Percentiles rank a stretch among this genome's conserved stretches.
These are phyloP conservation scores for Aspergillus pseudotamarii DNA, from an alignment of 2,329 filamentous ascomycete species.

Conservation along the genomic window DNA sequence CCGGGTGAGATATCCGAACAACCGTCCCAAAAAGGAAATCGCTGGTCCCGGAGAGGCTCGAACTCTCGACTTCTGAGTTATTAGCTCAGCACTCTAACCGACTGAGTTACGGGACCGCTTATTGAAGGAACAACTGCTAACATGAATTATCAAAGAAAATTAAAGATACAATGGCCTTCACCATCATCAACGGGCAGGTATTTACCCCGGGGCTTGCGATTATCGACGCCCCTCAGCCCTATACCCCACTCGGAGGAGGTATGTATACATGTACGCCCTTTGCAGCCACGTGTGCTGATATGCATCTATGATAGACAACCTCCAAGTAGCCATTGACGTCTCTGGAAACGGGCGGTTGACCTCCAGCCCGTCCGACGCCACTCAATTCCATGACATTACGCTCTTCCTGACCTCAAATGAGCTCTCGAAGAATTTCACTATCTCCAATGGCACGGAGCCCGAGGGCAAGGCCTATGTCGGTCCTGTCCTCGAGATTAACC, in stretches of 20 bases:
- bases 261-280: conserved; percentile 30
- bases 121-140: neutral
- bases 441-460: conserved; percentile 62
- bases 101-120: conserved; percentile 5
- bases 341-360: conserved; percentile 66
- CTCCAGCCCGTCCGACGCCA: conserved; percentile 60
- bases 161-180: conserved; percentile 49
- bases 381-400: conserved; percentile 65
- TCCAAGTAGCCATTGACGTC: conserved; percentile 69
- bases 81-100: conserved; percentile 7
- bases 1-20: neutral
- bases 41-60: conserved; percentile 2
- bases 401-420: conserved; percentile 68
- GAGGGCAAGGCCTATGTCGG: conserved; percentile 55
- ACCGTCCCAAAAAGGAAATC: neutral
- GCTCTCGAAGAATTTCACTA: conserved; percentile 68
- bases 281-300: no score
- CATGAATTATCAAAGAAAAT: neutral
- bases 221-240: conserved; percentile 66
- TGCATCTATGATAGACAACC: conserved; percentile 35
- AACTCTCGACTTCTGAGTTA: conserved; percentile 8
- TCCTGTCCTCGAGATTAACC: conserved; percentile 65
- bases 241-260: conserved; percentile 66
- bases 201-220: conserved; percentile 71
- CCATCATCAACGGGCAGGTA: conserved; percentile 68